These are phyloP conservation scores for Elaeis guineensis DNA, from an alignment of 176 grass and related monocot species.

Conservation along the genomic window DNA sequence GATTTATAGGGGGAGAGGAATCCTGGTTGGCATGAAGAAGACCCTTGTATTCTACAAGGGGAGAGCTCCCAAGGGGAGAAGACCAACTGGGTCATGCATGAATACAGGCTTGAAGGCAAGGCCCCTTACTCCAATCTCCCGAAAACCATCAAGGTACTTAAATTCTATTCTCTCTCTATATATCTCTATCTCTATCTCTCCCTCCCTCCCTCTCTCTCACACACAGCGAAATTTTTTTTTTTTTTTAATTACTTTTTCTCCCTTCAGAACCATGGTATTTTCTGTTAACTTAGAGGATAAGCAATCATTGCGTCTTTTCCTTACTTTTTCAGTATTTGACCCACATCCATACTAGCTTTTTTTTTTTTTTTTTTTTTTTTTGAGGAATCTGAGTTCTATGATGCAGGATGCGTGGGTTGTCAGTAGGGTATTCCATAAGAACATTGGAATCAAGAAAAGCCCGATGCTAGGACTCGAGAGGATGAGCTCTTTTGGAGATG, in stretches of 20 bases:
- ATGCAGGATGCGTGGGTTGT: conserved; percentile 86
- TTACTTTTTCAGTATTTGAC: background rate
- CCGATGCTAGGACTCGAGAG: conserved; percentile 42
- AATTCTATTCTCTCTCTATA: background rate
- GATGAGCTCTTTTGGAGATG: conserved; percentile 31
- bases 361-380: too few relatives aligned
- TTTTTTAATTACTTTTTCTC: too few relatives aligned
- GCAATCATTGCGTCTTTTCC: too few relatives aligned
- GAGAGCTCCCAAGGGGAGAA: conserved; percentile 72
- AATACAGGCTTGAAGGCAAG: conserved; percentile 76
- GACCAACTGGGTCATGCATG: conserved; percentile 93
- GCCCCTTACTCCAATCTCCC: conserved; percentile 32
- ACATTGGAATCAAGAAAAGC: conserved; percentile 19
- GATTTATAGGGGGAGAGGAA: conserved; percentile 45
- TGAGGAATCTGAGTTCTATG: background rate
- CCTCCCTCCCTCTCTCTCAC: background rate
- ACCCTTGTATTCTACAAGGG: conserved; percentile 98
- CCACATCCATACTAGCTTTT: too few relatives aligned
- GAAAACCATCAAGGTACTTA: conserved; percentile 56
- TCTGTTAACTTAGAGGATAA: too few relatives aligned
- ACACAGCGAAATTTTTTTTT: too few relatives aligned
- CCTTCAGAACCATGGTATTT: too few relatives aligned
- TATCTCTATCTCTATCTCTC: background rate
- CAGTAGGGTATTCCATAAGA: conserved; percentile 79
- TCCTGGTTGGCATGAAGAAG: conserved; percentile 98